phyloP scores from a whole-genome alignment of 345 rosid genomes.

The Brassica nigra region DNA sequence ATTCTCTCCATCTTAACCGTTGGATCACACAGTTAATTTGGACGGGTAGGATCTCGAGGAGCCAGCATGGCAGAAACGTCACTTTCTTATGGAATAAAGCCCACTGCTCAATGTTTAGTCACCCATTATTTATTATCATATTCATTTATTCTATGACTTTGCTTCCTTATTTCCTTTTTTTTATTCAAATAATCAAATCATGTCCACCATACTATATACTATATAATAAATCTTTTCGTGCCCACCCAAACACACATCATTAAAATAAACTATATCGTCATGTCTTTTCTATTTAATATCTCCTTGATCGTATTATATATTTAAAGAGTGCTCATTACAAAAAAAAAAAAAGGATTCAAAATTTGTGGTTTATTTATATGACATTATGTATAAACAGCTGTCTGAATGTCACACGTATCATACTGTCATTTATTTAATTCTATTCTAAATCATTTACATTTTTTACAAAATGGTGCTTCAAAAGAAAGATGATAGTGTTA shows the following conservation, averaged over 20 bases:
- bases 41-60: constrained; percentile 34
- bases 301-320: not conserved
- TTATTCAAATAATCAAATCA: not conserved
- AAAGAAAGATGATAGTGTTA: not conserved
- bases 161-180: not conserved
- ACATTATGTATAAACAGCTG: constrained; percentile 8
- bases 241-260: constrained; percentile 24
- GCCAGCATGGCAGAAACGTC: constrained; percentile 60
- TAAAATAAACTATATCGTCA: constrained; percentile 2
- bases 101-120: constrained; percentile 40
- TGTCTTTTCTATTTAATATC: constrained; percentile 9
- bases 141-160: constrained; percentile 30
- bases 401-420: constrained; percentile 11
- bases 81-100: constrained; percentile 46
- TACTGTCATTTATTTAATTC: not conserved
- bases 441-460: not conserved
- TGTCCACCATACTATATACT: not conserved
- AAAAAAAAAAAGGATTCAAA: not conserved
- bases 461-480: not conserved
- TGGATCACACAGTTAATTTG: not conserved
- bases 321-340: not conserved
- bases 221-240: not conserved
- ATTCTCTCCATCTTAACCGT: constrained; percentile 18
- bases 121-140: constrained; percentile 34
- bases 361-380: not conserved